Evolutionary conservation across 2,329 filamentous ascomycete genomes (phyloP), one percentile per base, ranked within the genome.

Genomic region (Chrysosporium queenslandicum): DNA sequence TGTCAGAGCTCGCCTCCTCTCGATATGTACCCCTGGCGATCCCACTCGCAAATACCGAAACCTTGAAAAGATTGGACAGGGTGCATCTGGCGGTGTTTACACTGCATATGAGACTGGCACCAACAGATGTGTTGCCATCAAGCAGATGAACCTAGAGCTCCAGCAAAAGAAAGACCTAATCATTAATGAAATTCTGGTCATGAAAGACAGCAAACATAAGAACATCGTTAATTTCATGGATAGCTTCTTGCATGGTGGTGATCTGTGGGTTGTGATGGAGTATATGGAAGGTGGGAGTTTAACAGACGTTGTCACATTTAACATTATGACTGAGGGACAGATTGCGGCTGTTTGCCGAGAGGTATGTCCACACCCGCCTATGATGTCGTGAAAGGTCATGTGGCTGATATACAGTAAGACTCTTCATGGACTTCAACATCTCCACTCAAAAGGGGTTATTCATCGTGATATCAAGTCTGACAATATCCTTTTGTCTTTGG

Each of bases 191-290:
- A 98, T 98, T 60, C 72, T 98, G 54, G 92, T 98, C 54, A 98
- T 98, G 92, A 95, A 94, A 73, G 92, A 97, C 64, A 96, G 90
- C 75, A 92, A 87, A 54, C 92, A 98, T 67, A 91, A 89, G 63
- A 97, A 97, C 67, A 94, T 98, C 70, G 92, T 98, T 71, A 98
- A 98, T 70, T 98, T 97, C 70, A 91, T 97, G 73, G 92, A 97
- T 74, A 96, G 90, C 67, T 97, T 90, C 68, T 76, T 98, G 9
- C 85, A 90, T 53, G 80, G 81, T 11, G 87, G 91, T 40, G 92
- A 97, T 68, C 74, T 98, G 27, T 98, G 92, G 92, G 92, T 98
- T 1, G 88, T 97, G 30, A 98, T 98, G 92, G 92, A 98, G 71
- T 98, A 91, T 64, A 98, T 98, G 92, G 91, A 98, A 69, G 92